Conservation (phyloP, 306 rosid species). For the Trifolium repens region DNA sequence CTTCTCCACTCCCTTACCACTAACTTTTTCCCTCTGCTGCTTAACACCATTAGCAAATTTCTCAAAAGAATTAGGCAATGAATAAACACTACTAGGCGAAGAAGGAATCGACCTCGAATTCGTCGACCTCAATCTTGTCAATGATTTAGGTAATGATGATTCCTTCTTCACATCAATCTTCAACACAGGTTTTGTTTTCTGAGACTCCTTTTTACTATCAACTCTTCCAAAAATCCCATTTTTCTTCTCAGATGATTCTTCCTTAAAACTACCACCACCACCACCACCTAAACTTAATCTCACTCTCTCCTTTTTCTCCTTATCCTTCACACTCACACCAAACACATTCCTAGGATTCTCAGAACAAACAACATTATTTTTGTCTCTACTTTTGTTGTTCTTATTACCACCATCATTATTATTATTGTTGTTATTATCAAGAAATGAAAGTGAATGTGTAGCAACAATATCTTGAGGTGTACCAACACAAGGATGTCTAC, state of each 20-base stretch:
- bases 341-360: constrained; percentile 44
- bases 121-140: constrained; percentile 55
- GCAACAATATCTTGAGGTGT: constrained; percentile 95
- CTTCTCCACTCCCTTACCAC: constrained; percentile 48
- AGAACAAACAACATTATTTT: constrained; percentile 37
- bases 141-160: constrained; percentile 51
- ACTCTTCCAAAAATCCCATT: constrained; percentile 40
- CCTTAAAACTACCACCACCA: constrained; percentile 55
- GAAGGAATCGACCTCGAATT: constrained; percentile 80
- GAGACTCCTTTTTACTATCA: constrained; percentile 45
- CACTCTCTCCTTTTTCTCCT: constrained; percentile 38
- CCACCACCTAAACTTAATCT: constrained; percentile 51
- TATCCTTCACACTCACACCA: constrained; percentile 53
- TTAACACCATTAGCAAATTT: constrained; percentile 80
- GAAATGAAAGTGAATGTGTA: constrained; percentile 74
- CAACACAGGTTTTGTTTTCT: constrained; percentile 45
- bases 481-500: constrained; percentile 96
- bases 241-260: constrained; percentile 57
- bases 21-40: constrained; percentile 70
- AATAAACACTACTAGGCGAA: constrained; percentile 86
- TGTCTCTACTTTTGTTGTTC: neutral
- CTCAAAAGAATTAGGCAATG: constrained; percentile 85
- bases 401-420: neutral
- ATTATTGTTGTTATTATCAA: constrained; percentile 23
- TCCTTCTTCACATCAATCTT: constrained; percentile 76